Evolutionary conservation across 2,329 filamentous ascomycete species (phyloP).

Genomic region (Penicillium janthinellum): DNA sequence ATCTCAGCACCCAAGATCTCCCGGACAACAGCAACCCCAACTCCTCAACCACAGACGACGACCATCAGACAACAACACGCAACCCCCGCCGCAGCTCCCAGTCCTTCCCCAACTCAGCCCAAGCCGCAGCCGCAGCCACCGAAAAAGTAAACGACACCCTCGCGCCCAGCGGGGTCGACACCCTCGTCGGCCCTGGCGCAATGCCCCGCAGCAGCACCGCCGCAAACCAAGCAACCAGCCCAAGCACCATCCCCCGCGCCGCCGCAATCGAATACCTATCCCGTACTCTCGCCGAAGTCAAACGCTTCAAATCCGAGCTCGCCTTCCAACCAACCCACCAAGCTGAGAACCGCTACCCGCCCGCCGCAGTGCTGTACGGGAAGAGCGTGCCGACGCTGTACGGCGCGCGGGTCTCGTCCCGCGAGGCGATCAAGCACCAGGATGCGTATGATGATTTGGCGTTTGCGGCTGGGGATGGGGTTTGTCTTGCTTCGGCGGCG

Average conservation of each 20-base stretch:
- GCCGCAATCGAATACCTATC: constrained; percentile 68
- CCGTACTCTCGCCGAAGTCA: constrained; percentile 71
- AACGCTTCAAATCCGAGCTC: constrained; percentile 75
- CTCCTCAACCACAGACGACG: constrained; percentile 2
- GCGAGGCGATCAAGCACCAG: constrained; percentile 71
- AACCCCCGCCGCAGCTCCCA: constrained; percentile 4
- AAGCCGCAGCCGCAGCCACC: constrained; percentile 4
- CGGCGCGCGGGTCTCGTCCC: constrained; percentile 71
- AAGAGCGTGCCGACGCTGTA: constrained; percentile 85
- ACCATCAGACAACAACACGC: constrained; percentile 11
- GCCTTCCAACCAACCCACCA: constrained; percentile 62
- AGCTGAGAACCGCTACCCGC: constrained; percentile 74
- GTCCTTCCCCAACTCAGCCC: constrained; percentile 16
- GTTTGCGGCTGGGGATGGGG: constrained; percentile 85
- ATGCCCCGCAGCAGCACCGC: constrained; percentile 28
- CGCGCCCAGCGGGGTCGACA: constrained; percentile 30
- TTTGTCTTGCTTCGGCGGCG: constrained; percentile 80
- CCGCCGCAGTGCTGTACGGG: constrained; percentile 79
- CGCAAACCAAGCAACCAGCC: constrained; percentile 37
- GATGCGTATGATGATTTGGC: constrained; percentile 85
- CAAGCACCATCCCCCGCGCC: constrained; percentile 53
- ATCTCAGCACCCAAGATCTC: constrained; percentile 26
- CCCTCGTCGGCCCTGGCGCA: constrained; percentile 29
- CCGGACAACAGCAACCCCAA: constrained; percentile 19
- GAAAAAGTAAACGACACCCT: constrained; percentile 22